Evolutionary conservation across 345 rosid genomes (phyloP).

Genomic region (Salix dunnii): DNA sequence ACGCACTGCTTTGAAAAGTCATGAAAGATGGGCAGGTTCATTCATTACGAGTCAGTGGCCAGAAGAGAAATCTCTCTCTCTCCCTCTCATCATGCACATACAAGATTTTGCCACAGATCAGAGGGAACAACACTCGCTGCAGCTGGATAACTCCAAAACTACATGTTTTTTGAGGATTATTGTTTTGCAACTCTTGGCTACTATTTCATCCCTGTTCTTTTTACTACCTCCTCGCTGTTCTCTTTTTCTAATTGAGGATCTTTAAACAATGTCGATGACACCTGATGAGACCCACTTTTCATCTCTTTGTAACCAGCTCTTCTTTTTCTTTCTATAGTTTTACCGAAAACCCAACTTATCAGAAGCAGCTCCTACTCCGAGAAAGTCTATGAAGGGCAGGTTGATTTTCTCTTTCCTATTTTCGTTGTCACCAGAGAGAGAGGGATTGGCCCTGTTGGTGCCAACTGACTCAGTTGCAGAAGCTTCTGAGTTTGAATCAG

Average conservation of each 20-base stretch:
- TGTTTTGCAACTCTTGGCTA: background rate
- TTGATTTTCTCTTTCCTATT: constrained; percentile 23
- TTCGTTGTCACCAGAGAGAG: constrained; percentile 17
- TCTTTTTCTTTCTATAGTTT: background rate
- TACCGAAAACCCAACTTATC: background rate
- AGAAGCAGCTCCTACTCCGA: constrained; percentile 52
- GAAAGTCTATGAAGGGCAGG: constrained; percentile 56
- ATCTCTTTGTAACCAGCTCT: background rate
- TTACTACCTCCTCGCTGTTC: background rate
- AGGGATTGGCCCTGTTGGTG: constrained; percentile 27
- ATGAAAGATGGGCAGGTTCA: constrained; percentile 24
- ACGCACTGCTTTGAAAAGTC: constrained; percentile 13
- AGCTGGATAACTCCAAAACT: constrained; percentile 14
- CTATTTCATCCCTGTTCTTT: background rate
- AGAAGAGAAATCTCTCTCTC: constrained; percentile 5
- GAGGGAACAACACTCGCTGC: background rate
- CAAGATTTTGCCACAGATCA: background rate
- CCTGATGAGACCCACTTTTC: constrained; percentile 1
- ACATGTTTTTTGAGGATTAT: background rate
- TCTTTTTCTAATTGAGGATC: background rate
- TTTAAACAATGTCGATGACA: constrained; percentile 7
- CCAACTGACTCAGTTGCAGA: constrained; percentile 48
- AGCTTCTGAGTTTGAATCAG: constrained; percentile 58
- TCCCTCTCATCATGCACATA: background rate
- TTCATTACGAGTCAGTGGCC: constrained; percentile 17